Conservation (phyloP, 305 asterid species). For the Fraxinus baroniana region DNA sequence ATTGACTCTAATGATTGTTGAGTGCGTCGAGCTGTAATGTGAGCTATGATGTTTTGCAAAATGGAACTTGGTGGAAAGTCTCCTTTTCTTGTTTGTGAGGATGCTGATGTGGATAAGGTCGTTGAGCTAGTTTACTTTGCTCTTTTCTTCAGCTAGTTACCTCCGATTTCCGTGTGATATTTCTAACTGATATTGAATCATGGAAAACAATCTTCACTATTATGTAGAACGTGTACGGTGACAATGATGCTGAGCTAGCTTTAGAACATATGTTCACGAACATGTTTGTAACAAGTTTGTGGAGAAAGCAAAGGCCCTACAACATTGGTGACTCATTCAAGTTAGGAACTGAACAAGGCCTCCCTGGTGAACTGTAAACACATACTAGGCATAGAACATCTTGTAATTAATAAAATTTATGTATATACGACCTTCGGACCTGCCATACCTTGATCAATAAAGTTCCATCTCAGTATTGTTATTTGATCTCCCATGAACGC, state of each 20-base stretch:
- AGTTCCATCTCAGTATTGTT: background rate
- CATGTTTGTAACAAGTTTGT: constrained; percentile 76
- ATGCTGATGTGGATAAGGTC: constrained; percentile 83
- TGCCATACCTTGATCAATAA: background rate
- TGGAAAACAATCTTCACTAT: background rate
- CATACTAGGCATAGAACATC: too few species aligned
- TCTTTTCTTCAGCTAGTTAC: constrained; percentile 85
- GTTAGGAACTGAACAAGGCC: constrained; percentile 69
- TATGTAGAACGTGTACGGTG: constrained; percentile 46
- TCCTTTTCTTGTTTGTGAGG: constrained; percentile 91
- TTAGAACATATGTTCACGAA: constrained; percentile 78
- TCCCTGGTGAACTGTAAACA: constrained; percentile 39
- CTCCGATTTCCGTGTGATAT: background rate
- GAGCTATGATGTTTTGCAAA: too few species aligned
- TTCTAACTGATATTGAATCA: too few species aligned
- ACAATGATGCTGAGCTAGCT: constrained; percentile 97
- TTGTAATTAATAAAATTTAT: background rate
- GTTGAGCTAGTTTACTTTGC: constrained; percentile 88
- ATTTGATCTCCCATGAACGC: background rate
- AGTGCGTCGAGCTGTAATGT: too few species aligned
- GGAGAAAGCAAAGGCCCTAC: constrained; percentile 71
- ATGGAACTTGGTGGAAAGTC: constrained; percentile 83
- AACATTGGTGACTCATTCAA: constrained; percentile 94
- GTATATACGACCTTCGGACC: too few species aligned
- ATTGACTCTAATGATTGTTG: too few species aligned